Evolutionary conservation across 306 rosid species (phyloP), one percentile per base, ranked within the genome.

Genomic region (Abrus pulchellus): DNA sequence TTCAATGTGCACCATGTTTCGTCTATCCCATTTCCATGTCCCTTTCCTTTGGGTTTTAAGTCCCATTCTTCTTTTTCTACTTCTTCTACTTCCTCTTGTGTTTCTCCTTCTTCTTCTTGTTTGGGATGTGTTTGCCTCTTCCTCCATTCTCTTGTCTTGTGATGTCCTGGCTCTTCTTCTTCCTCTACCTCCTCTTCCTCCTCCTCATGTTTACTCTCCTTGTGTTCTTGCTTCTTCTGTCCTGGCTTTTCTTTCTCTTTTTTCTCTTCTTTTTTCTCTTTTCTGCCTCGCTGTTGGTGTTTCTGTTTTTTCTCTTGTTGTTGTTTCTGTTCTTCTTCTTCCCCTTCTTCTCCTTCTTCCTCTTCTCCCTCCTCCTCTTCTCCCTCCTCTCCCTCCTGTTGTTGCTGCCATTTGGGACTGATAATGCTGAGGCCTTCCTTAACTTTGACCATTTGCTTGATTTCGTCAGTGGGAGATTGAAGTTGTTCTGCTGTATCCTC

Each of bases 401-500:
- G 48, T 8, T 50, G 32, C 64, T 69, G 38, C 72, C 47, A 44
- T 3, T 14, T 10, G 2, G 98, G 94, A 61, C 70, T 80, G n/a
- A 89, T 34, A 7, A 90, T 41, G 11, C 75, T 57, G 4, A 92
- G 85, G 1, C 38, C 36, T 0, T 79, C 82, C 54, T 68, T 30
- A 3, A 92, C 92, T 79, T 27, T 83, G 0, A 90, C 77, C 0
- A 94, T 92, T 11, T 68, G 79, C 73, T 56, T 70, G 40, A 74
- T 67, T 32, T 75, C 5, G 50, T 85, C 88, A 0, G 57, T 56
- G 1, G 70, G 64, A 4, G 86, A 86, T 40, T 81, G 85, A 9
- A 92, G 80, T 55, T 29, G 74, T 68, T 64, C 71, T 0, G 86
- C 86, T 0, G 63, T 74, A 40, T 92, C 87, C 0, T 12, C 20